A percentile compares a stretch with the other conserved stretches of the same genome.
Conservation (phyloP, 163 green algal genomes). For the Coccomyxa subellipsoidea region DNA sequence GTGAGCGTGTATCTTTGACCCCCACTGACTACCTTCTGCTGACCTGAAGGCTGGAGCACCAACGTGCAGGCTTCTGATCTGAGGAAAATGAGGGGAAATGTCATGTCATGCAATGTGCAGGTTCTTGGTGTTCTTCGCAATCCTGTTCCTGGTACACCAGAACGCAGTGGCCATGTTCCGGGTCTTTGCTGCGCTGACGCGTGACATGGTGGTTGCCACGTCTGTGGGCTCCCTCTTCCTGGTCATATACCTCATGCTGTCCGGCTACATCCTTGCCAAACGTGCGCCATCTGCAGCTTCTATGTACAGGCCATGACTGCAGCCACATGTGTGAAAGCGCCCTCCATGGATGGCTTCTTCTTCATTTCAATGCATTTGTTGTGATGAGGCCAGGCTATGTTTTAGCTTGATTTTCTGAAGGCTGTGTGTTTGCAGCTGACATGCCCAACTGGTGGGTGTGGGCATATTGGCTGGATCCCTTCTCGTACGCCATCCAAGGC, state of each 20-base stretch:
- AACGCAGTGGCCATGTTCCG: constrained; percentile 49
- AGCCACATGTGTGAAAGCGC: too few relatives aligned
- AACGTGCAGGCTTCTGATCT: too few relatives aligned
- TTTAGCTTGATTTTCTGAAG: background rate
- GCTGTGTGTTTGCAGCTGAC: constrained; percentile 18
- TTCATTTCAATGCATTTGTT: too few relatives aligned
- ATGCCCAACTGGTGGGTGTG: constrained; percentile 35
- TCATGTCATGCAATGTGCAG: constrained; percentile 13
- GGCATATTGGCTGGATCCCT: constrained; percentile 51
- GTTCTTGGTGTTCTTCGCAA: constrained; percentile 51
- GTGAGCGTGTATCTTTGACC: background rate
- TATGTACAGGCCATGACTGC: background rate
- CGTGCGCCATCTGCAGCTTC: constrained; percentile 25
- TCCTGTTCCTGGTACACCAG: constrained; percentile 41
- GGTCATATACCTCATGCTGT: constrained; percentile 53
- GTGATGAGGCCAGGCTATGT: too few relatives aligned
- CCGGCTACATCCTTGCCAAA: constrained; percentile 64
- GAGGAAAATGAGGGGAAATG: too few relatives aligned
- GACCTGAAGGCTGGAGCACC: too few relatives aligned
- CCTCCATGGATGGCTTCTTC: too few relatives aligned
- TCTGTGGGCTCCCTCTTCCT: constrained; percentile 40
- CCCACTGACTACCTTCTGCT: background rate
- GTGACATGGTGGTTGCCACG: constrained; percentile 36
- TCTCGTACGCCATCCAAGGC: constrained; percentile 52
- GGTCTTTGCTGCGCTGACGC: constrained; percentile 40